Evolutionary conservation across 2,329 filamentous ascomycete species (phyloP), one percentile per base, ranked within the genome.

Genomic region (Chaetomiaceae sp.): DNA sequence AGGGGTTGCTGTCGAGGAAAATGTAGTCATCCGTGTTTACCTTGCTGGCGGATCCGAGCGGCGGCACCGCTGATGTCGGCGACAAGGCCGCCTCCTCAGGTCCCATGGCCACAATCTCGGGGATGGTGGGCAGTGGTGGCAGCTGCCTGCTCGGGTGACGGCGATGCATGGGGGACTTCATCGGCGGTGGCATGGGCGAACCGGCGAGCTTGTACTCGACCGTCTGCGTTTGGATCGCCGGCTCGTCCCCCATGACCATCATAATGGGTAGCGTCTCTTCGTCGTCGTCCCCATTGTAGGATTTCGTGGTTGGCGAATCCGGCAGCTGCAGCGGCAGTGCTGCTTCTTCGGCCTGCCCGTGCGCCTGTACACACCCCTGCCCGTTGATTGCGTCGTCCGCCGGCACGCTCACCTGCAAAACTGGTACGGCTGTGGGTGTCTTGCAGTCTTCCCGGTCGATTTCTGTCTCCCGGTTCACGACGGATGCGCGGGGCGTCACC

Each of bases 1-100:
- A 80, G 0, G 73, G 71, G 0, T 77, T 78, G 44, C 72, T 76
- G 48, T 67, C 68, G 42, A 78, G 67, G 59, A 74, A 78, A 32
- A 81, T 62, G 51, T 72, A 74, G 32, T 78, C 75, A 2, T 75
- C 73, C 18, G 44, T 47, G 38, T 53, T 59, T 30, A 30, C 23
- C 50, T 42, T 54, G 38, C 32, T 29, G 10, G 48, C 14, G 3
- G 51, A 40, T 14, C 57, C 52, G 37, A 27, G 51, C n/a, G 42
- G 50, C 21, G 16, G 40, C 25, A 50, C 43, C 6, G 40, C n/a
- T 2, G 56, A 54, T 6, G 56, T 52, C 25, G 59, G 56, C 10
- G 60, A 58, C 23, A 56, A 21, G 2, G 44, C 25, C 16, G 48
- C 47, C 20, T 58, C 56, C 10, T 64, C 57, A 3, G 64, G 58